These are phyloP conservation scores for Rhodotorula paludigena DNA, from an alignment of 768 basidiomycete species.

Conservation along the genomic window DNA sequence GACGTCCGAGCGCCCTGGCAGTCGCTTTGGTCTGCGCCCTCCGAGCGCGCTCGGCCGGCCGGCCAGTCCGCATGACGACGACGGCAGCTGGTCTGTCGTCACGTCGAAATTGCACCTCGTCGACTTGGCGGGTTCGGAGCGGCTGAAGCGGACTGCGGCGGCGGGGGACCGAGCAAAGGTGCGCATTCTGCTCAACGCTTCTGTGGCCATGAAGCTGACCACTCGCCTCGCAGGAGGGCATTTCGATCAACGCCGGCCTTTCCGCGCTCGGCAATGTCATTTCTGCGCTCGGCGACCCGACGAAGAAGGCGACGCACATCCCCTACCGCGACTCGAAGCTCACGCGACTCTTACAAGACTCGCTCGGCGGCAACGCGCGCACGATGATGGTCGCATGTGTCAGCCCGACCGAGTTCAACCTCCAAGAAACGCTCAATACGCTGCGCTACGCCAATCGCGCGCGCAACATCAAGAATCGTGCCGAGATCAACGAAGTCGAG, in stretches of 20 bases:
- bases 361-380: slow-evolving; percentile 92
- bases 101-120: slow-evolving; percentile 98
- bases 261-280: slow-evolving; percentile 97
- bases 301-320: slow-evolving; percentile 80
- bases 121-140: slow-evolving; percentile 92
- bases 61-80: slow-evolving; percentile 46
- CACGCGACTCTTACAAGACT: slow-evolving; percentile 91
- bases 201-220: not conserved
- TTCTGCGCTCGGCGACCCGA: slow-evolving; percentile 91
- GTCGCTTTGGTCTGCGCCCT: slow-evolving; percentile 29
- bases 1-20: slow-evolving; percentile 26
- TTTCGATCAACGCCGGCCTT: slow-evolving; percentile 94
- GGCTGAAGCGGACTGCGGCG: slow-evolving; percentile 93
- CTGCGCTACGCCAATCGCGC: slow-evolving; percentile 96
- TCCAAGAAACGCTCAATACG: slow-evolving; percentile 86
- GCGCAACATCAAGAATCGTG: slow-evolving; percentile 92
- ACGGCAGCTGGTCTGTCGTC: slow-evolving; percentile 80
- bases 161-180: slow-evolving; percentile 95
- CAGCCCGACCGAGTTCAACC: slow-evolving; percentile 70
- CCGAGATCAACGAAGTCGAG: slow-evolving; percentile 85
- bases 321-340: slow-evolving; percentile 99
- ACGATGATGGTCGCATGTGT: slow-evolving; percentile 98
- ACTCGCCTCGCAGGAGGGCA: slow-evolving; percentile 45
- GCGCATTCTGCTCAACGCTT: not conserved
- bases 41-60: slow-evolving; percentile 28